Conservation (phyloP, 805 yeast species). For the Kuraishia ogatae region DNA sequence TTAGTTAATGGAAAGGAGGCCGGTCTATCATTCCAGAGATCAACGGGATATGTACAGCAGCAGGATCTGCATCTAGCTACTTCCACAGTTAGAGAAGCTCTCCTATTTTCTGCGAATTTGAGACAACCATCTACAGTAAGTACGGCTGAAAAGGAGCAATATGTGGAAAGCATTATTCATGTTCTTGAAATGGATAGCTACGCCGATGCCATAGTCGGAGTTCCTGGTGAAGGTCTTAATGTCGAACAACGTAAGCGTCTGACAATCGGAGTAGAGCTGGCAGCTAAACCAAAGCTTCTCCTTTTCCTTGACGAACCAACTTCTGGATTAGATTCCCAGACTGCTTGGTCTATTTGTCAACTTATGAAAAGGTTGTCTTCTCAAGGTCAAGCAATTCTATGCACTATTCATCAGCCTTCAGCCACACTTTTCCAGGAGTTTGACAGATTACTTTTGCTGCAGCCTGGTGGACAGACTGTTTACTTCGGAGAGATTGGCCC, state of each 20-base stretch:
- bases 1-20: conserved; percentile 61
- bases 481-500: conserved; percentile 77
- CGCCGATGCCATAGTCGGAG: conserved; percentile 77
- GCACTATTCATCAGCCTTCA: conserved; percentile 76
- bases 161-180: conserved; percentile 61
- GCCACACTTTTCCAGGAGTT: conserved; percentile 61
- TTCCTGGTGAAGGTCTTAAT: conserved; percentile 62
- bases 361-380: conserved; percentile 59
- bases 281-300: conserved; percentile 56
- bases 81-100: conserved; percentile 67
- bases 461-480: conserved; percentile 72
- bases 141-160: conserved; percentile 48
- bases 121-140: conserved; percentile 60
- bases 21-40: conserved; percentile 61
- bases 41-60: conserved; percentile 77
- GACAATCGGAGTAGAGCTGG: conserved; percentile 66
- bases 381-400: conserved; percentile 67
- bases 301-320: conserved; percentile 68
- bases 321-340: conserved; percentile 65
- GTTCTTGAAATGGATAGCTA: conserved; percentile 61
- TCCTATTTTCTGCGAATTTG: conserved; percentile 60
- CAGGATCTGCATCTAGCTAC: conserved; percentile 68
- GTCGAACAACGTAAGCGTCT: conserved; percentile 63
- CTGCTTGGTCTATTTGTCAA: conserved; percentile 62
- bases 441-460: conserved; percentile 57